These are phyloP conservation scores for Pseudisothecium myosuroides DNA, from an alignment of 225 moss, liverwort and hornwort genomes.

Conservation along the genomic window DNA sequence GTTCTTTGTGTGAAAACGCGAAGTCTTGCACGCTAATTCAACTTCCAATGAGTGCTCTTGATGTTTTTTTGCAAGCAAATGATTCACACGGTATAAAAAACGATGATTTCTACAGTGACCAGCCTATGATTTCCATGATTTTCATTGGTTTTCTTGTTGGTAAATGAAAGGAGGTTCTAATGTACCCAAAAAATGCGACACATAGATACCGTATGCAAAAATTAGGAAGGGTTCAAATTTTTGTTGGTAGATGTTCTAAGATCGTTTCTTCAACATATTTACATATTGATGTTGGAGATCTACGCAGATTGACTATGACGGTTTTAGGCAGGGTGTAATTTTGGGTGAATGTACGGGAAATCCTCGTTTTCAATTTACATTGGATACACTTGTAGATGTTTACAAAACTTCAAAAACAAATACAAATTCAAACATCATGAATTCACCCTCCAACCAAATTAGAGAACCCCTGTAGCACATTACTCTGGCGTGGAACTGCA, in stretches of 20 bases:
- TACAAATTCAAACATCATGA: neutral
- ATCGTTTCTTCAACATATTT: fast-evolving
- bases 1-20: too few species aligned
- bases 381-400: neutral
- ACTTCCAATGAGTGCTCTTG: too few species aligned
- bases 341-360: neutral
- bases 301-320: fast-evolving
- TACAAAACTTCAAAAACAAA: neutral
- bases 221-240: neutral
- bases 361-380: neutral
- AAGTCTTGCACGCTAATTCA: too few species aligned
- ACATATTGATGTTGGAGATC: neutral
- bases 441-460: neutral
- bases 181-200: fast-evolving
- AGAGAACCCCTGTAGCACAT: neutral
- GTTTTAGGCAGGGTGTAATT: fast-evolving
- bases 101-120: too few species aligned
- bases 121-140: too few species aligned
- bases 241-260: neutral
- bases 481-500: neutral
- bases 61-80: too few species aligned
- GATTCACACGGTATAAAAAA: too few species aligned
- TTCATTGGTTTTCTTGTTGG: neutral
- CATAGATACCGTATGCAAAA: neutral
- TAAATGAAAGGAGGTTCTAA: too few species aligned